Conservation (phyloP, 1,284 basidiomycete species). For the Ceratobasidium sp. region DNA sequence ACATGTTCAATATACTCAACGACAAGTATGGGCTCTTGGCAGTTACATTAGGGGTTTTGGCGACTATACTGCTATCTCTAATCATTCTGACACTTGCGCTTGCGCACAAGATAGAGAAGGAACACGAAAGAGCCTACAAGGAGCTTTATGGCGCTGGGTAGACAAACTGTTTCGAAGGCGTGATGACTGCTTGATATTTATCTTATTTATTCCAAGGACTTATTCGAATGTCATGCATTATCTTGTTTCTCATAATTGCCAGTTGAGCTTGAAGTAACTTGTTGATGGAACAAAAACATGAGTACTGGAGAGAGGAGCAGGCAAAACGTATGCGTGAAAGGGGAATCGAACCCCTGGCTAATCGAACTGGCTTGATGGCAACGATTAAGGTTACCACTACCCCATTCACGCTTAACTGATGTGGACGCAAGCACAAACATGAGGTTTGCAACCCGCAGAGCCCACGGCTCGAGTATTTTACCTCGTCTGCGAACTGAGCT, state of each 20-base stretch:
- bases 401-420: constrained; percentile 46
- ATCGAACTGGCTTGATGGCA: constrained; percentile 43
- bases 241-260: too few relatives aligned
- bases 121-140: background rate
- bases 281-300: too few relatives aligned
- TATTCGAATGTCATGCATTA: too few relatives aligned
- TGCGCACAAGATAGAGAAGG: background rate
- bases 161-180: too few relatives aligned
- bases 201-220: too few relatives aligned
- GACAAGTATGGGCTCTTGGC: constrained; percentile 29
- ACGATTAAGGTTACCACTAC: constrained; percentile 47
- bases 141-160: background rate
- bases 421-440: too few relatives aligned
- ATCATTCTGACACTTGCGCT: constrained; percentile 17
- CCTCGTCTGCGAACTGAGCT: too few relatives aligned
- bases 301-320: too few relatives aligned
- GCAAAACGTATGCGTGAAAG: constrained; percentile 38
- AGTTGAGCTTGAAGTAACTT: too few relatives aligned
- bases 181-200: constrained; percentile 7
- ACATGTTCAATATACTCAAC: constrained; percentile 18
- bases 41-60: constrained; percentile 15
- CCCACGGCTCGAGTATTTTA: too few relatives aligned
- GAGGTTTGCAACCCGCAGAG: too few relatives aligned
- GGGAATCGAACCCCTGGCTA: constrained; percentile 47
- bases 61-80: background rate